Evolutionary conservation across 2,329 filamentous ascomycete species (phyloP).

Genomic region (Falciphora oryzae): DNA sequence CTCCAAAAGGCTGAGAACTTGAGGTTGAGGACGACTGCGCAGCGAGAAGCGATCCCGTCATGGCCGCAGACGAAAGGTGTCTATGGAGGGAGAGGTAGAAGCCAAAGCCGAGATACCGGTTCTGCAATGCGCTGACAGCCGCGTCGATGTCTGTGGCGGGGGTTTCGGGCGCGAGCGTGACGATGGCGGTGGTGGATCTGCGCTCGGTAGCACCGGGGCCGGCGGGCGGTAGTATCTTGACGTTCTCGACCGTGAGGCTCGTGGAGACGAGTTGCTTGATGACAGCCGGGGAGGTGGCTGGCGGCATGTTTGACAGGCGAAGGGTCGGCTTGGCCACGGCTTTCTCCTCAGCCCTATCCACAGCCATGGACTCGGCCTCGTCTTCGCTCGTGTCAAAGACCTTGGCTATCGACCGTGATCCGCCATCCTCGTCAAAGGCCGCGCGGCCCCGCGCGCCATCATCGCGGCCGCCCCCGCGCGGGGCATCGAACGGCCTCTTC

Average conservation of each 20-base stretch:
- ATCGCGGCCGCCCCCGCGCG: conserved; percentile 23
- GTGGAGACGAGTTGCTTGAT: conserved; percentile 55
- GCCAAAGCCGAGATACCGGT: conserved; percentile 79
- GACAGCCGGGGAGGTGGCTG: conserved; percentile 51
- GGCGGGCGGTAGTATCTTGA: conserved; percentile 60
- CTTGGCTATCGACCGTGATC: conserved; percentile 51
- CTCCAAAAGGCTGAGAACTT: conserved; percentile 63
- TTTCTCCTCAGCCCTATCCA: conserved; percentile 48
- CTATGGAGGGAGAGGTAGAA: conserved; percentile 75
- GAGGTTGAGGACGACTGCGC: conserved; percentile 31
- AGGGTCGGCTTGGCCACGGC: conserved; percentile 58
- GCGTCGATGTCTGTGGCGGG: conserved; percentile 78
- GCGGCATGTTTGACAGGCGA: conserved; percentile 55
- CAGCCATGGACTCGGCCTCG: conserved; percentile 40
- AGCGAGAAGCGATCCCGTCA: conserved; percentile 29
- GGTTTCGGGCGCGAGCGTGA: conserved; percentile 74
- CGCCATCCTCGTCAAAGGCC: conserved; percentile 33
- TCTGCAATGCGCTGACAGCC: conserved; percentile 71
- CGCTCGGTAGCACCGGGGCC: conserved; percentile 53
- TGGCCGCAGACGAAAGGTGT: conserved; percentile 74
- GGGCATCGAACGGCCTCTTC: conserved; percentile 45
- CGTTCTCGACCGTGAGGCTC: conserved; percentile 61
- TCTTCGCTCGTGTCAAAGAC: conserved; percentile 67
- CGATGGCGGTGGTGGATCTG: conserved; percentile 70
- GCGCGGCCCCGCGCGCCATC: conserved; percentile 26